Base-by-base conservation (phyloP, 2,329 filamentous ascomycete genomes). In the Parastagonospora nodorum region DNA sequence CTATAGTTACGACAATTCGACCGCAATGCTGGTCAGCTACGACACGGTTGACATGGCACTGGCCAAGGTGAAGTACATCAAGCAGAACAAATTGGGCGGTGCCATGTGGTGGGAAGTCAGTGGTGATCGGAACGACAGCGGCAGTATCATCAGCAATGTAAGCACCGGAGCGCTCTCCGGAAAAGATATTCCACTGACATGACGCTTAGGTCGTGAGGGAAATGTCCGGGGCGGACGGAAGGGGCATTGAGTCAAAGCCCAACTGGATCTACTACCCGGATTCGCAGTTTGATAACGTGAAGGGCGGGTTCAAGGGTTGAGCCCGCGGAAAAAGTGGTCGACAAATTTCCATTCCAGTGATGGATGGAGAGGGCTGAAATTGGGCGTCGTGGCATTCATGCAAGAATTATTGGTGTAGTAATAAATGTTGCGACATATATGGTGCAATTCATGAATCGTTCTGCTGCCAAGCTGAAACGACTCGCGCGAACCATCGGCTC, bases 21-120 rank as follows among this genome's bases (percentile, higher is more conserved):
- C 79, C 28, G 81, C 81, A 51, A 85, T 83, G 49, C 83, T 97
- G 78, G 82, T 97, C 45, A 88, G 83, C 37, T 97, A 96, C 62
- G 84, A 86, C 57, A 93, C 85, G 1, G 82, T 85, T 1, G 75
- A 78, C 2, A 84, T 92, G 71, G 88, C 86, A 3, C 78, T 78
- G 58, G 70, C 76, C 58, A 97, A 97, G 78, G 85, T 86, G 1
- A 76, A 83, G 9, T 96, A 86, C 70, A 84, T 97, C 67, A 82
- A 80, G 66, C 71, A 82, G 15, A 77, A 81, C 38, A 79, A 84
- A 0, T 81, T 97, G 0, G 92, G 92, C 1, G 93, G 93, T 14
- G 90, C 83, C n/a, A 97, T 97, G 92, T 97, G 91, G 91, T 95
- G 90, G 90, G 92, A 97, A 77, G 90, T 85, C 63, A 93, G 88